Conservation (phyloP, 805 yeast genomes). For the Metschnikowia anglica region DNA sequence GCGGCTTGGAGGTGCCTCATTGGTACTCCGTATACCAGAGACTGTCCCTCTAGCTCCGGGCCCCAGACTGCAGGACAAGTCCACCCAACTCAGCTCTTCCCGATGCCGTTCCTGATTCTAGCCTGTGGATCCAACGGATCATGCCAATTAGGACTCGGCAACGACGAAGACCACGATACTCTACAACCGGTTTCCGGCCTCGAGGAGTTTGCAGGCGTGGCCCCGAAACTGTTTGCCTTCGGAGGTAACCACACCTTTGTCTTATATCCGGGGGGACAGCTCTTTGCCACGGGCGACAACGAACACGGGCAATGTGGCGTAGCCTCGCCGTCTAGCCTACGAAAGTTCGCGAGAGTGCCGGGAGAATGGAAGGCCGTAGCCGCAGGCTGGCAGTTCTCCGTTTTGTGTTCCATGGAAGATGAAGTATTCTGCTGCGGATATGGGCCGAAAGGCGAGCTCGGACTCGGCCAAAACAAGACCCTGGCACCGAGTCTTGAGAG, state of each 20-base stretch:
- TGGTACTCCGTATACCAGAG: too few species aligned
- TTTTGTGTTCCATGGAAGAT: slow-evolving; percentile 44
- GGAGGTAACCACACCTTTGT: slow-evolving; percentile 89
- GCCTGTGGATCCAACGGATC: slow-evolving; percentile 86
- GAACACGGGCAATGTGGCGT: slow-evolving; percentile 52
- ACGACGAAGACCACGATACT: slow-evolving; percentile 44
- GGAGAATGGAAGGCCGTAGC: slow-evolving; percentile 46
- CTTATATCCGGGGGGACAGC: slow-evolving; percentile 50
- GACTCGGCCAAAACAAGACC: slow-evolving; percentile 34
- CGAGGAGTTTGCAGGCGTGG: slow-evolving; percentile 22
- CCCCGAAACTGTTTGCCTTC: slow-evolving; percentile 52
- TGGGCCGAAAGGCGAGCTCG: slow-evolving; percentile 77
- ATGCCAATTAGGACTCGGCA: slow-evolving; percentile 65
- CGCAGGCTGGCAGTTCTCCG: slow-evolving; percentile 81
- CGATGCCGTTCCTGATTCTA: slow-evolving; percentile 30
- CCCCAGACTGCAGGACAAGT: too few species aligned
- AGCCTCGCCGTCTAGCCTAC: slow-evolving; percentile 3
- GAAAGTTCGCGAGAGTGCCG: slow-evolving; percentile 22
- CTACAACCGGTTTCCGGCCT: slow-evolving; percentile 19
- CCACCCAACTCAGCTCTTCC: neutral
- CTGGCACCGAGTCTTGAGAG: neutral
- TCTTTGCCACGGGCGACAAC: slow-evolving; percentile 63
- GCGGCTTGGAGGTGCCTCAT: too few species aligned
- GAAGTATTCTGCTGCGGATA: slow-evolving; percentile 54
- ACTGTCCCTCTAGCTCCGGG: too few species aligned